Base-by-base conservation (phyloP, 768 basidiomycete species). In the Lentinula lateritia region DNA sequence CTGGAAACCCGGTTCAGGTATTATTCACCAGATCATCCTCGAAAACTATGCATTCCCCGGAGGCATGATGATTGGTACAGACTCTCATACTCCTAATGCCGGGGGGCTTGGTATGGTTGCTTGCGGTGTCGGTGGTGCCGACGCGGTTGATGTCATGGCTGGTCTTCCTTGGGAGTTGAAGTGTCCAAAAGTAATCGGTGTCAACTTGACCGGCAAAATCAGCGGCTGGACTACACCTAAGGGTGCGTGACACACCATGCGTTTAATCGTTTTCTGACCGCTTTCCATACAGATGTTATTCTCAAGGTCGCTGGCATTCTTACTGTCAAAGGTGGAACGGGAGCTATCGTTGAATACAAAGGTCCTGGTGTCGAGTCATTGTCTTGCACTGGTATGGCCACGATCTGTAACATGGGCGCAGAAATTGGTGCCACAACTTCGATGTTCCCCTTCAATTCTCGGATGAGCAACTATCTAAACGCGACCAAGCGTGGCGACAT, bases 371-470 rank as follows among this genome's bases (percentile, higher is more conserved):
- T 98, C 64, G 90, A 96, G 71, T 93, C 93, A 38, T 85, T 99
- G 63, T 97, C 95, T 52, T 93, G 91, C 84, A 99, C 96, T 52
- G 96, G 96, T 76, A 97, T 98, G 95, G 96, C 93, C 57, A 98
- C 96, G 20, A 96, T 99, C 70, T 98, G 96, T 76, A 99, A 98
- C 86, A 99, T 98, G 96, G 96, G 96, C 82, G 96, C 96, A 67
- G 96, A 99, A 77, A 98, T 98, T 70, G 96, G 96, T 73, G 97
- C 97, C 41, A 99, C 97, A 9, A 98, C 97, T 20, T 98, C 96
- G 16, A 77, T 98, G 68, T 99, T 99, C 93, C 97, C 97, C 69
- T 98, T 91, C 88, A 99, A 98, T 81, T 73, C 79, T 66, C 93
- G 95, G 70, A 98, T 98, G 97, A 83, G 72, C 69, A 83, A 88